These are phyloP conservation scores for Mortierella sp. DNA, from an alignment of 371 early-diverging fungal species.

Conservation along the genomic window DNA sequence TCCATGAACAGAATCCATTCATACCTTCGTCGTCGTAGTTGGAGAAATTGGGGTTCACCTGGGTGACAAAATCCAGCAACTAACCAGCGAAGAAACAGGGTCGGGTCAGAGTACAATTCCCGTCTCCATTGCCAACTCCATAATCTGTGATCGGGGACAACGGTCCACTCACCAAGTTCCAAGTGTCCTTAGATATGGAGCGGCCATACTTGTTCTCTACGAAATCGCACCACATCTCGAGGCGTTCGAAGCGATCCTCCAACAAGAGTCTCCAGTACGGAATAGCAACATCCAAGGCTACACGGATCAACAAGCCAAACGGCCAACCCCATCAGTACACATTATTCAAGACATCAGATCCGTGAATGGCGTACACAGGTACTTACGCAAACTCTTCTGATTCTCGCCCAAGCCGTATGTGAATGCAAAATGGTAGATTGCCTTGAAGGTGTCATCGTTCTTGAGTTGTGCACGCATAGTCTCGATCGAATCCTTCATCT, in stretches of 20 bases:
- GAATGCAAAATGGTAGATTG: constrained; percentile 85
- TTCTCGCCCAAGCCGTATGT: constrained; percentile 72
- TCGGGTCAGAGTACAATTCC: too few species aligned
- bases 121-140: too few species aligned
- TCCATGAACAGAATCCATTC: too few species aligned
- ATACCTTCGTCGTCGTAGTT: constrained; percentile 80
- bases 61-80: constrained; percentile 82
- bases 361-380: constrained; percentile 4
- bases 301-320: constrained; percentile 1
- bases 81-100: constrained; percentile 48
- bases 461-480: constrained; percentile 62
- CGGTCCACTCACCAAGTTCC: constrained; percentile 80
- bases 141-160: too few species aligned
- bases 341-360: background rate
- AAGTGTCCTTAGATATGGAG: constrained; percentile 87
- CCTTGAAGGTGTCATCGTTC: constrained; percentile 67
- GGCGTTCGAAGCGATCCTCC: constrained; percentile 62
- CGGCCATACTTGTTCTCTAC: constrained; percentile 78
- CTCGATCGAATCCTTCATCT: constrained; percentile 67
- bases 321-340: too few species aligned
- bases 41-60: constrained; percentile 66
- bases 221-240: constrained; percentile 81
- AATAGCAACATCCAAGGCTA: constrained; percentile 80
- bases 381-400: constrained; percentile 82
- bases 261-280: constrained; percentile 82